phyloP scores from a whole-genome alignment of 305 asterid species.

The Solanum chacoense region DNA sequence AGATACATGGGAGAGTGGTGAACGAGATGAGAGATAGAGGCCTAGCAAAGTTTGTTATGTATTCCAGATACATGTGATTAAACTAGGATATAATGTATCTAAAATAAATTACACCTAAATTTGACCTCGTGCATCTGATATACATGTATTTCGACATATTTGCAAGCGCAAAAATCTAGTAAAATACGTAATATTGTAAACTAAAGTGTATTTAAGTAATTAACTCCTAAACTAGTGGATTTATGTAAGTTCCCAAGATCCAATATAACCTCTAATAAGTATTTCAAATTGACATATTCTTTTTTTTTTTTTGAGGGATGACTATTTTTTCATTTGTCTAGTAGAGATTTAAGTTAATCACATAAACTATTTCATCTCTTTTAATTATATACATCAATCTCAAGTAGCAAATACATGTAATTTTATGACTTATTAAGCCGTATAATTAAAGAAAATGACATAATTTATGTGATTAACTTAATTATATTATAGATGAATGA shows the following conservation, averaged over 20 bases:
- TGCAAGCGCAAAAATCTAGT: neutral
- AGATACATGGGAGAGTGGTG: too few relatives aligned
- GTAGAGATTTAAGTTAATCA: neutral
- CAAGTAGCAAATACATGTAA: neutral
- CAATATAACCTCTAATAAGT: neutral
- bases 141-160: neutral
- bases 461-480: neutral
- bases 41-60: too few relatives aligned
- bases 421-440: neutral
- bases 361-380: neutral
- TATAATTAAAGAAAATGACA: neutral
- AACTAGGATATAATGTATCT: too few relatives aligned
- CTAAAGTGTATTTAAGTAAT: too few relatives aligned
- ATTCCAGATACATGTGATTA: accelerated
- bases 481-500: neutral
- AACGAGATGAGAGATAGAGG: too few relatives aligned
- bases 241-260: neutral
- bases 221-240: too few relatives aligned
- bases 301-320: too few relatives aligned
- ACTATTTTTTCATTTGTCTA: neutral
- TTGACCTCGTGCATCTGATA: neutral
- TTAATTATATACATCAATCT: neutral
- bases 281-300: neutral
- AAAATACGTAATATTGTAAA: too few relatives aligned
- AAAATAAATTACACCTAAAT: too few relatives aligned